Evolutionary conservation across 2,329 filamentous ascomycete genomes (phyloP).

Genomic region (Hypoxylon sp.): DNA sequence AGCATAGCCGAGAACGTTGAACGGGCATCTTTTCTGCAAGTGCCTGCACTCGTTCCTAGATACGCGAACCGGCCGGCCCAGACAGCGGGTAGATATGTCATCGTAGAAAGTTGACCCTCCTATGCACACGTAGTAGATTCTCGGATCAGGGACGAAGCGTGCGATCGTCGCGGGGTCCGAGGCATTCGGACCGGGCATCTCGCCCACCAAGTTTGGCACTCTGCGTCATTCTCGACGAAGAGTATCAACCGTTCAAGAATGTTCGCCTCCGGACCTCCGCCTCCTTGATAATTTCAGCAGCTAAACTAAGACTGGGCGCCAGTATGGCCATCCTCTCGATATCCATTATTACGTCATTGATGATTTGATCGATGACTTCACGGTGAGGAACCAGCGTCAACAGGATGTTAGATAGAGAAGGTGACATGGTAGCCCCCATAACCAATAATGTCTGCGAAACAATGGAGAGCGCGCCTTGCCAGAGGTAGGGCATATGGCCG

Average conservation of each 20-base stretch:
- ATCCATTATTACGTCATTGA: slow-evolving; percentile 82
- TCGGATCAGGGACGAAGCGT: slow-evolving; percentile 35
- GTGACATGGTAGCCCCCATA: slow-evolving; percentile 88
- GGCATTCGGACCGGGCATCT: slow-evolving; percentile 40
- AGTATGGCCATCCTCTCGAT: slow-evolving; percentile 81
- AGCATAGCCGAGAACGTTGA: slow-evolving; percentile 47
- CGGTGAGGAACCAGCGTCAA: slow-evolving; percentile 68
- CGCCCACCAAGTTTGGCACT: slow-evolving; percentile 31
- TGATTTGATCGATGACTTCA: slow-evolving; percentile 79
- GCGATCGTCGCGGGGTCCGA: slow-evolving; percentile 37
- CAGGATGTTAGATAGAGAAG: slow-evolving; percentile 77
- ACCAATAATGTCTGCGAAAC: slow-evolving; percentile 85
- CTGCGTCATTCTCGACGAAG: slow-evolving; percentile 34
- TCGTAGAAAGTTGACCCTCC: slow-evolving; percentile 33
- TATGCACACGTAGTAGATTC: slow-evolving; percentile 33
- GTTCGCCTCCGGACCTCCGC: slow-evolving; percentile 79
- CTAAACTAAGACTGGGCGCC: slow-evolving; percentile 80
- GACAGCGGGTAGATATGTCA: slow-evolving; percentile 46
- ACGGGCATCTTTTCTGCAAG: slow-evolving; percentile 41
- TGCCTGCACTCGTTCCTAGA: slow-evolving; percentile 43
- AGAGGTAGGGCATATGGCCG: slow-evolving; percentile 87
- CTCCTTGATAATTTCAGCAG: slow-evolving; percentile 85
- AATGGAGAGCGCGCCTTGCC: slow-evolving; percentile 87
- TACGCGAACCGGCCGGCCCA: slow-evolving; percentile 46
- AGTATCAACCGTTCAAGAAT: slow-evolving; percentile 67